Evolutionary conservation across 441 rosid genomes (phyloP), one percentile per base, ranked within the genome.

Genomic region (Aleurites moluccanus): DNA sequence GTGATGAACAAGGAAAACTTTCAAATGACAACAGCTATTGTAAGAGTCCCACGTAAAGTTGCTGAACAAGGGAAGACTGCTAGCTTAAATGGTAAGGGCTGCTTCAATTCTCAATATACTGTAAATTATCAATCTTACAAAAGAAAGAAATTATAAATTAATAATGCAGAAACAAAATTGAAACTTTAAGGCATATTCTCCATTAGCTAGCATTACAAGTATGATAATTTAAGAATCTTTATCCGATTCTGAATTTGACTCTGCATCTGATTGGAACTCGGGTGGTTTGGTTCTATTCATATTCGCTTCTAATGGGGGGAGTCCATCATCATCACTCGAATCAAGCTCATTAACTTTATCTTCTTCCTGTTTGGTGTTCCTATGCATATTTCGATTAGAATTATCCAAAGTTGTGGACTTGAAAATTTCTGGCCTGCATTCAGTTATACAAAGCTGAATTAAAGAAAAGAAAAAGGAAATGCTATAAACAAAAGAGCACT

Each of bases 231-330:
- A 72, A 83, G 25, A 75, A 77, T 87, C 87, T 59, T 77, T 40
- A 68, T 85, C 95, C 4, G 94, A 85, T 53, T 59, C 92, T 3
- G 92, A 84, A 74, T 78, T 79, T 0, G 86, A 80, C 28, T 85
- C 88, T 6, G 83, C 73, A 25, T 87, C 87, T 28, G 80, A 76
- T 38, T 84, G 88, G 84, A 79, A 73, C 52, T 88, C 83, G 64
- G 76, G 71, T 0, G 88, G 91, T 80, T 80, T 87, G 60, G 83
- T 67, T 83, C 97, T 89, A 79, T 95, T 93, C 35, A 78, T 82
- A 78, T 96, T 96, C 69, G 93, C 92, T 84, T 90, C 98, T 75
- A 96, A 69, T 15, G 93, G 99, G 0, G 97, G 95, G 47, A 93
- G 86, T 57, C 84, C 93, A 67, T 87, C 93, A 50, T 88, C 92